phyloP scores from a whole-genome alignment of 2,329 filamentous ascomycete genomes.

The Venturia carpophila region DNA sequence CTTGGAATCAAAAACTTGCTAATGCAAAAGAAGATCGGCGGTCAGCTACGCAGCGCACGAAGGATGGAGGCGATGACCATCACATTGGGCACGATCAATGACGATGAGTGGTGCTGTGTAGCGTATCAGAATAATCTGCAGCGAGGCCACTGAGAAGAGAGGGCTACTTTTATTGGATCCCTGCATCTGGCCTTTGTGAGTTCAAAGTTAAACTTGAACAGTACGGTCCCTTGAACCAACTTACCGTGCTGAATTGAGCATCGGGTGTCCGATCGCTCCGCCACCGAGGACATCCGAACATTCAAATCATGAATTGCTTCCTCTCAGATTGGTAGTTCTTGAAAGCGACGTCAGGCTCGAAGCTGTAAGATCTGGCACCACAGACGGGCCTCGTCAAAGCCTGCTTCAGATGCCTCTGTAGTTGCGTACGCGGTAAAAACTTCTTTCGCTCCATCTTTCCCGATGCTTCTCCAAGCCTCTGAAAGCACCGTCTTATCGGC shows the following conservation, averaged over 20 bases:
- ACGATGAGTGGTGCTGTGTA: neutral
- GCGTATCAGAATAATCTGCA: neutral
- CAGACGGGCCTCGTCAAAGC: constrained; percentile 20
- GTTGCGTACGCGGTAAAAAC: constrained; percentile 14
- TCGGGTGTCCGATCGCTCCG: neutral
- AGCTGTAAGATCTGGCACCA: constrained; percentile 22
- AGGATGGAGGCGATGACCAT: neutral
- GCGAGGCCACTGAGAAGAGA: neutral
- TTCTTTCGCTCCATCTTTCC: constrained; percentile 18
- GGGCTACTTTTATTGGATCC: neutral
- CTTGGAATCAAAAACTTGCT: neutral
- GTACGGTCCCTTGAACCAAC: neutral
- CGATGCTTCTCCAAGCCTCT: constrained; percentile 20
- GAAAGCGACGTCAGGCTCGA: neutral
- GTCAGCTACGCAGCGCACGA: neutral
- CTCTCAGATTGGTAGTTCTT: neutral
- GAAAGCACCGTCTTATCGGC: constrained; percentile 17
- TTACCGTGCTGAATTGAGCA: neutral
- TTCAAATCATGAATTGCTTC: neutral
- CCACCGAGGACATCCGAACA: neutral
- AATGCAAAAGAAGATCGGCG: neutral
- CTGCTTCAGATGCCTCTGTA: constrained; percentile 1
- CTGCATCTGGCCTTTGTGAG: neutral
- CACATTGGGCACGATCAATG: neutral
- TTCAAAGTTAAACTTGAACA: neutral